Evolutionary conservation across 2,329 filamentous ascomycete genomes (phyloP).

Genomic region (Alternaria conjuncta): DNA sequence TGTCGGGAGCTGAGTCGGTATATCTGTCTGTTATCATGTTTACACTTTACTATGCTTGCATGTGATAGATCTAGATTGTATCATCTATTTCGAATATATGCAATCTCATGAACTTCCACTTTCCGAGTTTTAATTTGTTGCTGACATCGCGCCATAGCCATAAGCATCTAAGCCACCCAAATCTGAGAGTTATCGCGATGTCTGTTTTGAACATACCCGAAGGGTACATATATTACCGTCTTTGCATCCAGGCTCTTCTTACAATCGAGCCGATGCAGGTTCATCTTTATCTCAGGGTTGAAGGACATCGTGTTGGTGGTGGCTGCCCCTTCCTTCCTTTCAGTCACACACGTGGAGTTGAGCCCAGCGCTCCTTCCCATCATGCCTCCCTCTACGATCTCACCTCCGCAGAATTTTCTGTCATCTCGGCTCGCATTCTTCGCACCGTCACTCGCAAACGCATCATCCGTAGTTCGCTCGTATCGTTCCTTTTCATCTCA

Average conservation of each 20-base stretch:
- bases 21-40: constrained; percentile 23
- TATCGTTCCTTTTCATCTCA: constrained; percentile 10
- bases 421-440: background rate
- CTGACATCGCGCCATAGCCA: background rate
- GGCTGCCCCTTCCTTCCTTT: constrained; percentile 20
- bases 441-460: background rate
- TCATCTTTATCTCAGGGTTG: background rate
- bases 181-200: background rate
- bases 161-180: background rate
- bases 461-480: constrained; percentile 3
- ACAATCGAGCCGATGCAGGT: background rate
- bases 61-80: constrained; percentile 24
- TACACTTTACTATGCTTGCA: constrained; percentile 17
- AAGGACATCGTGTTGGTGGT: background rate
- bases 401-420: background rate
- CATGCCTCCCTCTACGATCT: constrained; percentile 10
- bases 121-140: too few relatives aligned
- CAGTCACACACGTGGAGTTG: constrained; percentile 21
- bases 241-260: background rate
- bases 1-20: constrained; percentile 39
- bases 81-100: constrained; percentile 25
- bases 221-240: background rate
- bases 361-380: constrained; percentile 19
- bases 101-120: background rate
- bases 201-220: background rate